Base-by-base conservation (phyloP, 2,329 filamentous ascomycete genomes). In the Elsinoe batatas region DNA sequence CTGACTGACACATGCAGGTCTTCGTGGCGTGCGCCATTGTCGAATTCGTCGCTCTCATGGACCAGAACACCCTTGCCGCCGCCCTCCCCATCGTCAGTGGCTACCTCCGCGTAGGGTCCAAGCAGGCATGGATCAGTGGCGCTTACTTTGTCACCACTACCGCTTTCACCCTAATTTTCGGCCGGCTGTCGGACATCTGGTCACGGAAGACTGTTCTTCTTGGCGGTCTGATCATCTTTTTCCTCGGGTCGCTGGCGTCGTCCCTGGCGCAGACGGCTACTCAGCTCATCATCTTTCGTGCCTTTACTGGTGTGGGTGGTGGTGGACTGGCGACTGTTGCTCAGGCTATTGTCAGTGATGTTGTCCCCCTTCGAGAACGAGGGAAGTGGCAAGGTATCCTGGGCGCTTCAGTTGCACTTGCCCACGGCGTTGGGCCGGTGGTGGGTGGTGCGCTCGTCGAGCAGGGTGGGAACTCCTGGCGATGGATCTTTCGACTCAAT, bases 21-120 rank as follows among this genome's bases (percentile, higher is more conserved):
- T 81, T 81, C 59, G 66, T 81, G 12, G 77, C 78, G 13, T 80
- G 78, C 58, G 74, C 78, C 43, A 78, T 71, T 18, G 76, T 80
- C 56, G 79, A 81, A 53, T 65, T 81, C 37, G 61, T 80, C 32
- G 77, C 79, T 0, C 67, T 81, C 50, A 79, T 81, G 69, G 79
- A 81, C 62, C 79, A 81, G 64, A 81, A 78, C 0, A 80, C 77
- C 1, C 66, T 81, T 32, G 79, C 78, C 0, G 72, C 76, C 12
- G 79, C 76, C 67, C 67, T 81, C 59, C 76, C 76, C 46, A 79
- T 79, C 50, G 74, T 81, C 20, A 75, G 75, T n/a, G 73, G 73
- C 58, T 70, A 75, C 0, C 65, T 81, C 4, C 67, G 74, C 3
- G 76, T 78, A 12, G 75, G 72, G 47, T 67, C 73, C 30, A 72